Evolutionary conservation across 345 rosid genomes (phyloP), one percentile per base, ranked within the genome.

Genomic region (Syzygium jambos): DNA sequence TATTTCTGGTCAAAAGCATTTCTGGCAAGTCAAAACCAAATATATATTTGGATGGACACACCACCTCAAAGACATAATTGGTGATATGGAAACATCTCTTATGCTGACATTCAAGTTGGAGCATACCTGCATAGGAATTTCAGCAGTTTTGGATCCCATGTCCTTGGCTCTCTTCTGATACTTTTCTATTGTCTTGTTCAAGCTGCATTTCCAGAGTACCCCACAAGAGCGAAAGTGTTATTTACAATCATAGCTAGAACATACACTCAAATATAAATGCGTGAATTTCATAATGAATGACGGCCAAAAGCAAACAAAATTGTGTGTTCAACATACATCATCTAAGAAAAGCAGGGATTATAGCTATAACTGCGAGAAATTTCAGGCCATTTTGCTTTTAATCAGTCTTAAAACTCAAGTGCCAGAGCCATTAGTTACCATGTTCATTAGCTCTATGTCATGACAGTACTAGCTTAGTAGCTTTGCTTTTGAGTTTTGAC

Each of bases 121-220:
- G 57, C 10, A 84, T 29, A 97, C 99, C 98, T 92, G 92, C 88
- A 92, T 51, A 84, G 87, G 90, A 52, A 90, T 88, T 85, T 82
- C 85, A 65, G 54, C 87, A n/a, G 65, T 54, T 86, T 91, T 92
- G 89, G 88, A 73, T 87, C 89, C 96, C 34, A 84, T 90, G 86
- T 96, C 94, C 91, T 90, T 95, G 78, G 90, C 83, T 88, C 91
- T 93, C 89, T 88, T 96, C 84, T 93, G 95, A 88, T 97, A 97
- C 59, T 95, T 91, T 82, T 97, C 99, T 90, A 97, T 93, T 29
- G 94, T 96, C 88, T 90, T 93, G 82, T 87, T 90, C 90, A 92
- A 87, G 87, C 98, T 97, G 92, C 84, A 73, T 19, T 30, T 34
- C 49, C 82, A 1, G 19, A 19, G 41, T 49, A 38, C 49, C 25